Conservation (phyloP, 257 asterid species). For the Solanum microdontum region DNA sequence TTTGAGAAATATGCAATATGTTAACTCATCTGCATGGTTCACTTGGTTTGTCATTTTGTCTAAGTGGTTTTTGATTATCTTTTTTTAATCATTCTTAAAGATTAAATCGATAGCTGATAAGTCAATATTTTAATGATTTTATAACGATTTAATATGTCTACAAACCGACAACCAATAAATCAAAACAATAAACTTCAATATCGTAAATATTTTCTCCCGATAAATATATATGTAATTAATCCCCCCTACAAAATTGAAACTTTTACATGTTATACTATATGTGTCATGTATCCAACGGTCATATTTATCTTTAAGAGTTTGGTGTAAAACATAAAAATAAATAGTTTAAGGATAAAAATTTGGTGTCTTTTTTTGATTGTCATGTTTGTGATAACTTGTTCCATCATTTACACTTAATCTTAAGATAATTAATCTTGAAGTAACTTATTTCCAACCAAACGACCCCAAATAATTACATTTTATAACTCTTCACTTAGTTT, state of each 20-base stretch:
- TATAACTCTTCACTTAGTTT: neutral
- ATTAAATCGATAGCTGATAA: neutral
- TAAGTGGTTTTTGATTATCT: neutral
- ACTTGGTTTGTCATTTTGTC: no score
- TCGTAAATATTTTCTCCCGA: neutral
- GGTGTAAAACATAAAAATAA: neutral
- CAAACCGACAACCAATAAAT: neutral
- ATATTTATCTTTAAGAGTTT: neutral
- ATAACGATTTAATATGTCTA: no score
- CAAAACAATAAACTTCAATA: no score
- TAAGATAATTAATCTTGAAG: no score
- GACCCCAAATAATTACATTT: neutral
- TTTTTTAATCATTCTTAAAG: no score
- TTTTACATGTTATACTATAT: neutral
- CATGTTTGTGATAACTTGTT: no score
- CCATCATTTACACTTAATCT: no score
- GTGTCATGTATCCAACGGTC: neutral
- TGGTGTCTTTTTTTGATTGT: no score
- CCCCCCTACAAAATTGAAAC: neutral
- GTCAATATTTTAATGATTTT: no score
- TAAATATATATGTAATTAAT: no score
- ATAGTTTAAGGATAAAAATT: neutral
- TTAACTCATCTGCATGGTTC: no score
- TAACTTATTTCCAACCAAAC: neutral
- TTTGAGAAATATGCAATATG: neutral